Conservation (phyloP, 192 early-diverging fungal species). For the Coemansia sp. region DNA sequence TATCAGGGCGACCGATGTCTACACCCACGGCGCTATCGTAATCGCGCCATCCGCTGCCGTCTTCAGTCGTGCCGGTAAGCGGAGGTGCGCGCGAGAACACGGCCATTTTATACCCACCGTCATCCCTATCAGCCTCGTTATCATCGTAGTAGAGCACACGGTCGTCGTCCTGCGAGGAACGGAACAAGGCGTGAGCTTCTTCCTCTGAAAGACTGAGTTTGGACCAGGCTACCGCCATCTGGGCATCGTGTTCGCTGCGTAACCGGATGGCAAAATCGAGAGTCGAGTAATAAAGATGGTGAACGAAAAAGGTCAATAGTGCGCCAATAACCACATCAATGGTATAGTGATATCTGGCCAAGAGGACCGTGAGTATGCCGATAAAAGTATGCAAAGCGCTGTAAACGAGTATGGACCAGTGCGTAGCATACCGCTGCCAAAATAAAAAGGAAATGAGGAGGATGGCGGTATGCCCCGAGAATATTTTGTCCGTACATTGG, state of each 20-base stretch:
- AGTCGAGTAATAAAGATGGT: slow-evolving; percentile 60
- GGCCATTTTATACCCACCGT: slow-evolving; percentile 18
- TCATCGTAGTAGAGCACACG: slow-evolving; percentile 9
- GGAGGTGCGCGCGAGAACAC: slow-evolving; percentile 19
- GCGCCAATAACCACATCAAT: slow-evolving; percentile 63
- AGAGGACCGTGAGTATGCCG: slow-evolving; percentile 57
- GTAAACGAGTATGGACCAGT: slow-evolving; percentile 48
- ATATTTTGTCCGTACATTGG: slow-evolving; percentile 68
- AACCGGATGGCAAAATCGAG: slow-evolving; percentile 33
- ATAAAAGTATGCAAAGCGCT: slow-evolving; percentile 34
- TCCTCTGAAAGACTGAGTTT: slow-evolving; percentile 6
- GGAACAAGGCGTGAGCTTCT: not conserved
- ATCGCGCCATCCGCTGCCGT: slow-evolving; percentile 23
- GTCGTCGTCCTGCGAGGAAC: not conserved
- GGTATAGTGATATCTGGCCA: slow-evolving; percentile 64
- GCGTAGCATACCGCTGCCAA: slow-evolving; percentile 59
- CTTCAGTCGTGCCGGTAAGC: not conserved
- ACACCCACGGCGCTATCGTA: slow-evolving; percentile 39
- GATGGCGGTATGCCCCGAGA: slow-evolving; percentile 64
- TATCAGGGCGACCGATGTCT: slow-evolving; percentile 12
- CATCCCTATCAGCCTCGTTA: not conserved
- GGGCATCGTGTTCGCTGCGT: not conserved
- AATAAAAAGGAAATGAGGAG: slow-evolving; percentile 58
- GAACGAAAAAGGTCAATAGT: slow-evolving; percentile 59
- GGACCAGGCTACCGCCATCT: slow-evolving; percentile 3